These are phyloP conservation scores for Xylariomycetidae sp. DNA, from an alignment of 2,329 filamentous ascomycete species.

Conservation along the genomic window DNA sequence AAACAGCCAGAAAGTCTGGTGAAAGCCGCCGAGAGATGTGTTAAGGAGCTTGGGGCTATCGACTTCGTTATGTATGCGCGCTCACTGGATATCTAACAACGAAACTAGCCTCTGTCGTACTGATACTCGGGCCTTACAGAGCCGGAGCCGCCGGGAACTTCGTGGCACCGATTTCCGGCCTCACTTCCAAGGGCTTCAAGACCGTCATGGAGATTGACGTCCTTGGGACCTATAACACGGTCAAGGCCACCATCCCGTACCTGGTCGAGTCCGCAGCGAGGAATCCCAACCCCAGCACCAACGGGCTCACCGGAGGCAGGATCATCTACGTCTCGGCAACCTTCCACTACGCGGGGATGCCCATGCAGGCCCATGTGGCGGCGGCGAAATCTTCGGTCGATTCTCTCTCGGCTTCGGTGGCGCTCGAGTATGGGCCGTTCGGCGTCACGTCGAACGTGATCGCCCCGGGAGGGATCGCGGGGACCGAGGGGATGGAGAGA, in stretches of 20 bases:
- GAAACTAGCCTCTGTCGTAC: too few species aligned
- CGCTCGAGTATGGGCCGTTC: constrained; percentile 84
- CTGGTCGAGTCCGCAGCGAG: constrained; percentile 69
- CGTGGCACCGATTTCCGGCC: constrained; percentile 74
- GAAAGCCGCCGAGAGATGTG: constrained; percentile 73
- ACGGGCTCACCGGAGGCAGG: constrained; percentile 69
- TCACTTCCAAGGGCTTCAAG: constrained; percentile 89
- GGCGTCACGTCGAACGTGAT: constrained; percentile 88
- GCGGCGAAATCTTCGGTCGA: constrained; percentile 92
- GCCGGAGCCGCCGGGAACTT: constrained; percentile 97
- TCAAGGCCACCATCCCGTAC: constrained; percentile 85
- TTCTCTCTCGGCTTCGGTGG: constrained; percentile 71
- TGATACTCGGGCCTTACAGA: too few species aligned
- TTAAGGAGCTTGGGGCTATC: constrained; percentile 76
- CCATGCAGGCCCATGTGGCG: constrained; percentile 83
- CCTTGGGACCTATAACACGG: constrained; percentile 86
- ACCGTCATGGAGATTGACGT: constrained; percentile 96
- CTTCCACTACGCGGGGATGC: constrained; percentile 83
- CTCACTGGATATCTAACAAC: background rate
- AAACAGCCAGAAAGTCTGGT: constrained; percentile 58
- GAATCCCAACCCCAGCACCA: constrained; percentile 53
- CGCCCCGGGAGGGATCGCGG: constrained; percentile 78
- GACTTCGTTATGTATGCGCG: constrained; percentile 83
- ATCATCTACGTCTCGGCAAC: constrained; percentile 89
- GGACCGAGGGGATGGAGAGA: constrained; percentile 75